These are phyloP conservation scores for Tetrapyrgos nigripes DNA, from an alignment of 1,284 basidiomycete genomes.

Conservation along the genomic window DNA sequence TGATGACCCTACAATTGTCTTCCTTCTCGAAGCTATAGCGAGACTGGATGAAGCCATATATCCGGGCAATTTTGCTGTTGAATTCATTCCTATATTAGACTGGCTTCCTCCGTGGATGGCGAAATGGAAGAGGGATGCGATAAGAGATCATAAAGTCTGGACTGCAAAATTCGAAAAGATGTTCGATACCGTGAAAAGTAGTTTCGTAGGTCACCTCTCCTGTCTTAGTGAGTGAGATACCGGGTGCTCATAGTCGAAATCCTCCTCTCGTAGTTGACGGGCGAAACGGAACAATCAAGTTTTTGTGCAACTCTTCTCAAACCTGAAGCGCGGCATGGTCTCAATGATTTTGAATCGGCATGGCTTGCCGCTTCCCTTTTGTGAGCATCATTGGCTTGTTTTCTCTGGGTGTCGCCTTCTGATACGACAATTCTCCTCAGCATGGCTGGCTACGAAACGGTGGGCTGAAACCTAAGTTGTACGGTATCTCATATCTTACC, in stretches of 20 bases:
- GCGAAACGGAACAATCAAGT: conserved; percentile 3
- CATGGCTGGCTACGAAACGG: conserved; percentile 8
- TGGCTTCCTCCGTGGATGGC: conserved; percentile 2
- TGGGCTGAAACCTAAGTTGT: not conserved
- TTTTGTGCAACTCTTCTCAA: conserved; percentile 7
- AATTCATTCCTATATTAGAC: conserved; percentile 11
- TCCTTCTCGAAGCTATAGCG: not conserved
- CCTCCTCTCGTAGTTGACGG: not conserved
- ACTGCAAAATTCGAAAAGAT: not conserved
- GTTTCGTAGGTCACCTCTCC: not conserved
- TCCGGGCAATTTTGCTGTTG: conserved; percentile 11
- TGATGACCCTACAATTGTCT: not conserved
- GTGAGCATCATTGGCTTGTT: not conserved
- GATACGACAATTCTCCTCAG: not conserved
- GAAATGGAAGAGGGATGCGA: conserved; percentile 16
- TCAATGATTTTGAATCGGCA: conserved; percentile 2
- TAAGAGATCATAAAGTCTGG: not conserved
- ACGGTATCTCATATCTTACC: not conserved
- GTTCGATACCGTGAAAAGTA: not conserved
- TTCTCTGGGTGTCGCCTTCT: too few species aligned
- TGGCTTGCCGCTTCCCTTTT: conserved; percentile 8
- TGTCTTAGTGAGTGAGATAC: too few species aligned
- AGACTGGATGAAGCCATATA: conserved; percentile 2
- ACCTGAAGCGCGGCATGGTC: not conserved
- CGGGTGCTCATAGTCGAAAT: too few species aligned